Percentiles rank a stretch among this genome's conserved stretches.
Evolutionary conservation across 2,329 filamentous ascomycete species (phyloP).

Genomic region (Periconia digitata): DNA sequence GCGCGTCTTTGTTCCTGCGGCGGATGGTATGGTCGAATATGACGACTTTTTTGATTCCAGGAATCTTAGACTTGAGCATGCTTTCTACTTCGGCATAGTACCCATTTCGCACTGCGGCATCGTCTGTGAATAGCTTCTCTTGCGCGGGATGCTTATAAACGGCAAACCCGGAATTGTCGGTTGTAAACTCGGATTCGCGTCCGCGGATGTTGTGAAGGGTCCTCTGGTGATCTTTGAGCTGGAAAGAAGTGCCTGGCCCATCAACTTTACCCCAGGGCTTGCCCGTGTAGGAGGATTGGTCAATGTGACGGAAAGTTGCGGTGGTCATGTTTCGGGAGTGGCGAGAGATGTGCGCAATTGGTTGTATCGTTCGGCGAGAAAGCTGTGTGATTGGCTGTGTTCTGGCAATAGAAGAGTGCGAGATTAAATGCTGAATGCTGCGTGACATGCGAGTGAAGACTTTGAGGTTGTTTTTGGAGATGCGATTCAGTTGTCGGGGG

Average conservation of each 20-base stretch:
- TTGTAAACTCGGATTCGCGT: conserved; percentile 53
- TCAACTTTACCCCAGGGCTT: conserved; percentile 70
- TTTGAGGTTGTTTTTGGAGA: neutral
- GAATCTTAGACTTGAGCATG: conserved; percentile 57
- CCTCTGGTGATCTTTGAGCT: conserved; percentile 48
- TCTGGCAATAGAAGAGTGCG: neutral
- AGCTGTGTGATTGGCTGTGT: neutral
- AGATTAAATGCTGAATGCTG: neutral
- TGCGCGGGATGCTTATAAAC: conserved; percentile 56
- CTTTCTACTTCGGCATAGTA: conserved; percentile 67
- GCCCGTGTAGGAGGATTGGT: conserved; percentile 52
- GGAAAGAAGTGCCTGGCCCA: conserved; percentile 58
- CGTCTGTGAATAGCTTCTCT: conserved; percentile 59
- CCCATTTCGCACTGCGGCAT: conserved; percentile 53
- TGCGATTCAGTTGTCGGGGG: neutral
- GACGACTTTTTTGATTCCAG: conserved; percentile 61
- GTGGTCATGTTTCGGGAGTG: conserved; percentile 56
- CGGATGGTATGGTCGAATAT: conserved; percentile 76
- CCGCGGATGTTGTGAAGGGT: conserved; percentile 60
- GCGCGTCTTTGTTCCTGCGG: conserved; percentile 54
- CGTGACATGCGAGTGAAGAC: neutral
- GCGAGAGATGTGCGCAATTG: neutral
- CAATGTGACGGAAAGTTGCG: conserved; percentile 62
- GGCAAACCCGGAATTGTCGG: conserved; percentile 62
- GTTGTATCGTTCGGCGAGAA: too few relatives aligned